phyloP scores from a whole-genome alignment of 441 rosid genomes.

The Brassica hybrid region DNA sequence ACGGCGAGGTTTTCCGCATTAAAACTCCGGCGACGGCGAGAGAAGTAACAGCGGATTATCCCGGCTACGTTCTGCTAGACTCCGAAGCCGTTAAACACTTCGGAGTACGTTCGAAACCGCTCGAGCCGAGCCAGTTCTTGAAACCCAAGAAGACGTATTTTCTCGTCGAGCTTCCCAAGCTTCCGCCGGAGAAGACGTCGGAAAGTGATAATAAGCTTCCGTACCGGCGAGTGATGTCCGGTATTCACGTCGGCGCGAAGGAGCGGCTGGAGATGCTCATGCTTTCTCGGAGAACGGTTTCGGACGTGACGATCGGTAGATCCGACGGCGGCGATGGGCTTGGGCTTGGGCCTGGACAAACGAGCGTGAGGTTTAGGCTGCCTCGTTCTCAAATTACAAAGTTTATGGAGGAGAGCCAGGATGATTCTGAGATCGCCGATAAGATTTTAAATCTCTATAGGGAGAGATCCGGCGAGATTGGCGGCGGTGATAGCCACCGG shows the following conservation, averaged over 20 bases:
- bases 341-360: slow-evolving; percentile 30
- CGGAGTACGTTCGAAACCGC: slow-evolving; percentile 64
- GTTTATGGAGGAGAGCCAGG: slow-evolving; percentile 59
- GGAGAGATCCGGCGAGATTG: slow-evolving; percentile 35
- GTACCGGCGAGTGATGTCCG: slow-evolving; percentile 55
- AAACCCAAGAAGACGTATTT: slow-evolving; percentile 58
- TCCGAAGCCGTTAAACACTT: slow-evolving; percentile 60
- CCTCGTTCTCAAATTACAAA: slow-evolving; percentile 56
- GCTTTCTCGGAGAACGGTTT: slow-evolving; percentile 63
- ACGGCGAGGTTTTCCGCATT: slow-evolving; percentile 60
- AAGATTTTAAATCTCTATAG: slow-evolving; percentile 53
- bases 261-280: slow-evolving; percentile 65
- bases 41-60: slow-evolving; percentile 58
- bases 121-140: slow-evolving; percentile 54
- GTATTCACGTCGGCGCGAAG: slow-evolving; percentile 62
- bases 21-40: slow-evolving; percentile 52
- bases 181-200: slow-evolving; percentile 40
- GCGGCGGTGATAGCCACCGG: slow-evolving; percentile 26
- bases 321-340: slow-evolving; percentile 32
- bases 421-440: slow-evolving; percentile 56
- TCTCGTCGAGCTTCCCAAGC: slow-evolving; percentile 62
- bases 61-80: slow-evolving; percentile 62
- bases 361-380: slow-evolving; percentile 59
- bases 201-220: slow-evolving; percentile 42
- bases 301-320: slow-evolving; percentile 50